Conservation (phyloP, 2,329 filamentous ascomycete genomes). For the Fusarium armeniacum region DNA sequence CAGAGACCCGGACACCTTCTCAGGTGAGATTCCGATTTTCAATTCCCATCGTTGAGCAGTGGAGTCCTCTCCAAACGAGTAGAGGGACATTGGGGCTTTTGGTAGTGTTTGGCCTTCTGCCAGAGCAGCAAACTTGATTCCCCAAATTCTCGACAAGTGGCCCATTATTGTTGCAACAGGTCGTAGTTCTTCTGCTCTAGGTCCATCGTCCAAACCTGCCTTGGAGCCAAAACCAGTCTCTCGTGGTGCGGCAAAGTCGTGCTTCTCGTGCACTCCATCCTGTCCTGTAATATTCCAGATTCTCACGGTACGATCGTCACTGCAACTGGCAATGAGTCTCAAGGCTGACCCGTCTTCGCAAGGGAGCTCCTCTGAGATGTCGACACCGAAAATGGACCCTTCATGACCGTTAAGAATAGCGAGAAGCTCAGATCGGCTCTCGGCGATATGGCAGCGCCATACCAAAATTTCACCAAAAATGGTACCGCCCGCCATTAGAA, state of each 20-base stretch:
- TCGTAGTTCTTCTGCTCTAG: slow-evolving; percentile 38
- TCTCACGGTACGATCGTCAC: slow-evolving; percentile 90
- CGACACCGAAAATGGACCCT: slow-evolving; percentile 92
- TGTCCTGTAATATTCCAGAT: slow-evolving; percentile 85
- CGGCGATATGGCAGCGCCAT: slow-evolving; percentile 77
- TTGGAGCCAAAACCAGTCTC: slow-evolving; percentile 73
- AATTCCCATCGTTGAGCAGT: slow-evolving; percentile 80
- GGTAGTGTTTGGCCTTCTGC: slow-evolving; percentile 36
- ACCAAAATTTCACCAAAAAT: slow-evolving; percentile 95
- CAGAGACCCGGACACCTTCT: slow-evolving; percentile 54
- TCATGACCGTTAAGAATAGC: slow-evolving; percentile 79
- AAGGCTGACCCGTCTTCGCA: slow-evolving; percentile 56
- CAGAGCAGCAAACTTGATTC: slow-evolving; percentile 74
- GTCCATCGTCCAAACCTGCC: slow-evolving; percentile 43
- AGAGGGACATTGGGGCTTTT: slow-evolving; percentile 62
- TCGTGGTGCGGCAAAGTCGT: slow-evolving; percentile 55
- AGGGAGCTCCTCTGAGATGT: slow-evolving; percentile 72
- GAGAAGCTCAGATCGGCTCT: slow-evolving; percentile 57
- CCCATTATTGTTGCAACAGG: slow-evolving; percentile 83
- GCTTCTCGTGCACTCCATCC: slow-evolving; percentile 13
- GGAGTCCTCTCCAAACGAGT: slow-evolving; percentile 89
- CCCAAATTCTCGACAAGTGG: slow-evolving; percentile 92
- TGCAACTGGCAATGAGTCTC: slow-evolving; percentile 88
- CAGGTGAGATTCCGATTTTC: slow-evolving; percentile 50
- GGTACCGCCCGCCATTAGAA: slow-evolving; percentile 89